Evolutionary conservation across 1,139 yeast genomes (phyloP).

Genomic region (Debaryomyces sp.): DNA sequence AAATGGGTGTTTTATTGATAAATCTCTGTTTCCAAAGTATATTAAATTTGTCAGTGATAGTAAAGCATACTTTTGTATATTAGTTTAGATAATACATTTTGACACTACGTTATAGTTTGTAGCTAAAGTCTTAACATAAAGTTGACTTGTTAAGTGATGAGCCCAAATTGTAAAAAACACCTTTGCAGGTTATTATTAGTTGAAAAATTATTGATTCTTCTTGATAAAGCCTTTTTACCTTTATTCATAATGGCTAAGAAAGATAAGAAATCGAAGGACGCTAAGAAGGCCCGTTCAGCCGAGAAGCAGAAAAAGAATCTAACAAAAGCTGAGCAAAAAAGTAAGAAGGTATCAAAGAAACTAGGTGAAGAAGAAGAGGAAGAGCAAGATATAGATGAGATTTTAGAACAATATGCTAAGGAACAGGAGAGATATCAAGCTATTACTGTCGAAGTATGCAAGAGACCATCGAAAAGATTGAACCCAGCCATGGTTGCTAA

Average conservation of each 20-base stretch:
- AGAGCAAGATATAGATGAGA: constrained; percentile 84
- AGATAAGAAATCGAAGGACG: constrained; percentile 81
- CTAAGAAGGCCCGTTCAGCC: constrained; percentile 87
- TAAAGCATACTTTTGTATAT: constrained; percentile 4
- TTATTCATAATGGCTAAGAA: constrained; percentile 72
- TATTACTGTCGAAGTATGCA: constrained; percentile 58
- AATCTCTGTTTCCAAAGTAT: not conserved
- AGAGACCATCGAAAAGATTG: constrained; percentile 67
- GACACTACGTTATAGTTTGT: not conserved
- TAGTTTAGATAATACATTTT: constrained; percentile 4
- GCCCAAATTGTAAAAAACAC: not conserved
- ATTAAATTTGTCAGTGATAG: not conserved
- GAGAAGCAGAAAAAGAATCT: constrained; percentile 79
- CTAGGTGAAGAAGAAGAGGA: constrained; percentile 79
- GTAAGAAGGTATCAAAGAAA: constrained; percentile 76
- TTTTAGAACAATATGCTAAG: constrained; percentile 74
- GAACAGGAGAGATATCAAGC: constrained; percentile 82
- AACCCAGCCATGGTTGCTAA: constrained; percentile 77
- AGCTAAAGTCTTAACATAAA: not conserved
- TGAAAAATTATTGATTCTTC: constrained; percentile 3
- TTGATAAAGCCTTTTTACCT: not conserved
- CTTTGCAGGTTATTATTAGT: not conserved
- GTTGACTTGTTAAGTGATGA: not conserved
- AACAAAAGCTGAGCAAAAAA: constrained; percentile 71
- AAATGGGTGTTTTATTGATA: not conserved